phyloP scores from a whole-genome alignment of 495 filamentous ascomycete species.

The Venustampulla echinocandica region DNA sequence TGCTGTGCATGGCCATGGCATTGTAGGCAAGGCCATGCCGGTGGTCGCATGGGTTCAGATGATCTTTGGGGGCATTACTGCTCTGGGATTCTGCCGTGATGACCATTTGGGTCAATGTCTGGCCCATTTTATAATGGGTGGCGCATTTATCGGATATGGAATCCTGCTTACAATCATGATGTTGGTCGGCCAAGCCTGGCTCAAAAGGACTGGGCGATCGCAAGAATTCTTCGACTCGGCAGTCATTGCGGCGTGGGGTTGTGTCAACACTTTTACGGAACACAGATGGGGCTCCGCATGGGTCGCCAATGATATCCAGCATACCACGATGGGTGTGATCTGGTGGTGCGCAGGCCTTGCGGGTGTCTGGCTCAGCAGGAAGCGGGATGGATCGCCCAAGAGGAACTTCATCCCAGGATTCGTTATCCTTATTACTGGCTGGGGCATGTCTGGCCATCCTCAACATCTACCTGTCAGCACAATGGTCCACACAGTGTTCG shows the following conservation, averaged over 20 bases:
- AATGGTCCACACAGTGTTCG: slow-evolving; percentile 86
- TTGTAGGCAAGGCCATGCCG: slow-evolving; percentile 81
- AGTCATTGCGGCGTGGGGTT: slow-evolving; percentile 88
- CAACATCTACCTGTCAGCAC: slow-evolving; percentile 76
- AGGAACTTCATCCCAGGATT: slow-evolving; percentile 88
- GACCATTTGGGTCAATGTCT: slow-evolving; percentile 91
- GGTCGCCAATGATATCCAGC: slow-evolving; percentile 94
- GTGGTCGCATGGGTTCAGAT: slow-evolving; percentile 89
- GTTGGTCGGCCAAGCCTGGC: slow-evolving; percentile 80
- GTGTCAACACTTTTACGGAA: slow-evolving; percentile 96
- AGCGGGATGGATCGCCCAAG: slow-evolving; percentile 73
- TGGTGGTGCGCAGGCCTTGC: slow-evolving; percentile 94
- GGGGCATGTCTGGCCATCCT: slow-evolving; percentile 84
- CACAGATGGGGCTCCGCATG: slow-evolving; percentile 85
- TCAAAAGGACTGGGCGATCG: slow-evolving; percentile 72
- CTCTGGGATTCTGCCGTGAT: slow-evolving; percentile 85
- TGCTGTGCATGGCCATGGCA: slow-evolving; percentile 64
- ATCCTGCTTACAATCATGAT: slow-evolving; percentile 80
- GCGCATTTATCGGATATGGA: slow-evolving; percentile 90
- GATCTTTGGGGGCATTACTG: slow-evolving; percentile 90
- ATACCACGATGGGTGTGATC: slow-evolving; percentile 93
- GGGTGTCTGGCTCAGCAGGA: slow-evolving; percentile 85
- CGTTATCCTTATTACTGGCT: slow-evolving; percentile 88
- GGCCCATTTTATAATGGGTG: slow-evolving; percentile 98
- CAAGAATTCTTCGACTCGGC: slow-evolving; percentile 96